Percentiles rank a stretch among this genome's conserved stretches.
phyloP scores from a whole-genome alignment of 2,329 filamentous ascomycete species.

The Xylaria sp. region DNA sequence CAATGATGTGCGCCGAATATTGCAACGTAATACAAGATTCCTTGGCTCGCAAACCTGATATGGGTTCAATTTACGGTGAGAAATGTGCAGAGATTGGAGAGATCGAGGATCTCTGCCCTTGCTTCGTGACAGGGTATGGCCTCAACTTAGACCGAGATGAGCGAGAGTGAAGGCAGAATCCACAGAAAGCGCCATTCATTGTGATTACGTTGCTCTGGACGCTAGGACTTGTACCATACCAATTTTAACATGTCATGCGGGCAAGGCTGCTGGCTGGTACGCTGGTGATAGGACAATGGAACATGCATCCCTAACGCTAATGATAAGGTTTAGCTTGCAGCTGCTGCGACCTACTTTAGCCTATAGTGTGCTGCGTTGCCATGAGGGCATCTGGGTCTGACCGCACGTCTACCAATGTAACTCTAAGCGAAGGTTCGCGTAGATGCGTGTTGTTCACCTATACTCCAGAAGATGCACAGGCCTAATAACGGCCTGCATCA shows the following conservation, averaged over 20 bases:
- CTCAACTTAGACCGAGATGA: constrained; percentile 12
- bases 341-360: constrained; percentile 25
- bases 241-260: constrained; percentile 20
- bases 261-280: constrained; percentile 1
- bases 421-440: constrained; percentile 27
- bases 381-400: constrained; percentile 17
- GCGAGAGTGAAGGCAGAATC: constrained; percentile 9
- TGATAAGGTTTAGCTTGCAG: constrained; percentile 26
- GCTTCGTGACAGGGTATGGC: constrained; percentile 8
- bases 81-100: constrained; percentile 12
- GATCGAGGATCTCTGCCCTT: constrained; percentile 27
- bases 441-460: constrained; percentile 8
- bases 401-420: not conserved
- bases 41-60: constrained; percentile 4
- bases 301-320: constrained; percentile 12
- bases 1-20: constrained; percentile 12
- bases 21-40: constrained; percentile 17
- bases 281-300: constrained; percentile 6
- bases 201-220: constrained; percentile 3
- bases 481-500: not conserved
- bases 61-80: not conserved
- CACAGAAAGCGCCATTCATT: not conserved
- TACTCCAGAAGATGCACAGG: not conserved
- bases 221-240: not conserved
- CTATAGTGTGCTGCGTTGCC: constrained; percentile 21